phyloP scores from a whole-genome alignment of 2,329 filamentous ascomycete genomes.

The Beauveria medogensis region DNA sequence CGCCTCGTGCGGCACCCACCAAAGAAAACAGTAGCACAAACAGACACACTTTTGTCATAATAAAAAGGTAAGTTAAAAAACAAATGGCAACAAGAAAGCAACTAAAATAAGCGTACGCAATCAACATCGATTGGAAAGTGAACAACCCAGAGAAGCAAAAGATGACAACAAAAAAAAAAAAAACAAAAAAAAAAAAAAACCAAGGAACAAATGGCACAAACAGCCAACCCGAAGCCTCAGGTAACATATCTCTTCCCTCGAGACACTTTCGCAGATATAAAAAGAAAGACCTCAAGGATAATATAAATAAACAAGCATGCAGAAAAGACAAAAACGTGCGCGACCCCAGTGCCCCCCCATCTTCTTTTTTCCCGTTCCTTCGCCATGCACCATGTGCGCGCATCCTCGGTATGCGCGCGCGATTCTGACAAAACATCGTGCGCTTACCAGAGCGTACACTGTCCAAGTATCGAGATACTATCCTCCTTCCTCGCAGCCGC shows the following conservation, averaged over 20 bases:
- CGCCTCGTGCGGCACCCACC: background rate
- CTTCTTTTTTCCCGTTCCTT: background rate
- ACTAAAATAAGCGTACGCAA: constrained; percentile 6
- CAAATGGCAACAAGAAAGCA: background rate
- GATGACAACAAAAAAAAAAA: background rate
- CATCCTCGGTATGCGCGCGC: background rate
- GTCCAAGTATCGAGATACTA: background rate
- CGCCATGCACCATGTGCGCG: background rate
- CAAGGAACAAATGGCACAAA: constrained; percentile 6
- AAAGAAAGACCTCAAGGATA: constrained; percentile 7
- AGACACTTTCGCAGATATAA: constrained; percentile 10
- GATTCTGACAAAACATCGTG: background rate
- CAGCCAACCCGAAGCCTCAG: constrained; percentile 6
- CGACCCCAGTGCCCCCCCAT: background rate
- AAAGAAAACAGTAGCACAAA: background rate
- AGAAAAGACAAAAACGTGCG: background rate
- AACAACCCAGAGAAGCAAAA: constrained; percentile 1
- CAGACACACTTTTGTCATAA: background rate
- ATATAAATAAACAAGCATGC: background rate
- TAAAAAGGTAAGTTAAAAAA: background rate
- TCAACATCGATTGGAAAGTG: background rate
- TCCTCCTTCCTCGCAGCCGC: background rate
- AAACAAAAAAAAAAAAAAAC: background rate
- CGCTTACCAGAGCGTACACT: constrained; percentile 2
- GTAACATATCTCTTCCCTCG: background rate